phyloP scores from a whole-genome alignment of 2,329 filamentous ascomycete species.

The Fusarium luffae region DNA sequence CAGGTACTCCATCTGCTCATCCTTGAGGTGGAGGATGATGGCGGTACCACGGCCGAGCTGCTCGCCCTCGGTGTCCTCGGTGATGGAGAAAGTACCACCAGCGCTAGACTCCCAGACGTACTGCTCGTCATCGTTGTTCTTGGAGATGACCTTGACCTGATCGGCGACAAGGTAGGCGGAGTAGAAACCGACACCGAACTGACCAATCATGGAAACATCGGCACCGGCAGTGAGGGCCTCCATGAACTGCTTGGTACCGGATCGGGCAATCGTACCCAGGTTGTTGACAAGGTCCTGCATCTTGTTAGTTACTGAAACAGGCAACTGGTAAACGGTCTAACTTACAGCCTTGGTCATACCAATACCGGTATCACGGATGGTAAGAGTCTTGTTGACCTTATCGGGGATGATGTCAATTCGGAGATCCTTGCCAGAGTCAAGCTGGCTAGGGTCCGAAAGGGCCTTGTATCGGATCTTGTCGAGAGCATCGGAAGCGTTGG shows the following conservation, averaged over 20 bases:
- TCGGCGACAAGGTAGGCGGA: conserved; percentile 99
- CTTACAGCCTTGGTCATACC: conserved; percentile 99
- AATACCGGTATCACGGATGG: conserved; percentile 97
- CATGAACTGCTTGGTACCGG: conserved; percentile 99
- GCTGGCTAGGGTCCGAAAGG: conserved; percentile 95
- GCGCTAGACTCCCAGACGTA: conserved; percentile 99
- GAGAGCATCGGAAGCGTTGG: conserved; percentile 97
- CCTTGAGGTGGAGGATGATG: conserved; percentile 99
- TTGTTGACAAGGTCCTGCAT: conserved; percentile 96
- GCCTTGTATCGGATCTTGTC: conserved; percentile 99
- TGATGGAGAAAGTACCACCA: conserved; percentile 96
- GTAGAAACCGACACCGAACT: conserved; percentile 99
- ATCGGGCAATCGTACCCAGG: conserved; percentile 98
- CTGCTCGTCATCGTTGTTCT: conserved; percentile 99
- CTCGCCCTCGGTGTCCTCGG: conserved; percentile 89
- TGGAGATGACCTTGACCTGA: conserved; percentile 93
- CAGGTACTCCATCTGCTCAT: conserved; percentile 98
- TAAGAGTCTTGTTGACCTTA: conserved; percentile 97
- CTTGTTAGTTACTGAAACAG: conserved; percentile 7
- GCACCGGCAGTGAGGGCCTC: conserved; percentile 98
- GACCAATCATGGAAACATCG: conserved; percentile 99
- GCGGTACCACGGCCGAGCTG: conserved; percentile 93
- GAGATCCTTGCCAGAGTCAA: conserved; percentile 97
- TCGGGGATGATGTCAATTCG: conserved; percentile 99
- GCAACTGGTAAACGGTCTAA: conserved; percentile 44